Percentiles rank a stretch among this genome's conserved stretches.
Conservation (phyloP, 1,284 basidiomycete genomes). For the Puccinia brachypodii region DNA sequence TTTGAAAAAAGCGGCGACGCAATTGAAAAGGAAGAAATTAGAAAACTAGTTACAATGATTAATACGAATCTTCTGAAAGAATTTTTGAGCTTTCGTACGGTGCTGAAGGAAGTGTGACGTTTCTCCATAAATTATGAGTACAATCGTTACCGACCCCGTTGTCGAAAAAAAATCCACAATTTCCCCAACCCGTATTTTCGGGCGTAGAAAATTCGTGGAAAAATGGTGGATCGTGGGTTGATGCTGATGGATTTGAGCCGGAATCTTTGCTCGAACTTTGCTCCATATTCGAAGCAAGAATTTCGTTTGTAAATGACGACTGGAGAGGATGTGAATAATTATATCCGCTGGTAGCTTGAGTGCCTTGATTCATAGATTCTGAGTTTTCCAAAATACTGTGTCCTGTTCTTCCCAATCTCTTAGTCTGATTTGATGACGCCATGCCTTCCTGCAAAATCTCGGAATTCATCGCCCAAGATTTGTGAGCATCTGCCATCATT, state of each 20-base stretch:
- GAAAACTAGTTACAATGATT: no score
- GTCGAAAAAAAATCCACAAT: slow-evolving; percentile 6
- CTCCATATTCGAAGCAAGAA: slow-evolving; percentile 3
- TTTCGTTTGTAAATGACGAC: background rate
- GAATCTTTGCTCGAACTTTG: background rate
- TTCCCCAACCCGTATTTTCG: background rate
- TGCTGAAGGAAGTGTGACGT: background rate
- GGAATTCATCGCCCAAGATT: slow-evolving; percentile 20
- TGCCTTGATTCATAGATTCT: background rate
- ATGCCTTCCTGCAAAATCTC: slow-evolving; percentile 1
- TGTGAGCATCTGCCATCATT: background rate
- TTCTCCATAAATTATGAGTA: slow-evolving; percentile 5
- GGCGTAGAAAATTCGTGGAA: background rate
- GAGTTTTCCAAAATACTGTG: background rate
- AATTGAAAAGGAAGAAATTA: no score
- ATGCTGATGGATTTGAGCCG: background rate
- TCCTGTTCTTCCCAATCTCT: background rate
- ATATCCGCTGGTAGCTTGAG: background rate
- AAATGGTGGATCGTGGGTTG: background rate
- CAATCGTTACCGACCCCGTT: background rate
- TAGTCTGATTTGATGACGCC: background rate
- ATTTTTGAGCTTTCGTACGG: slow-evolving; percentile 1
- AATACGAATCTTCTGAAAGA: slow-evolving; percentile 17
- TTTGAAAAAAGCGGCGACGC: no score
- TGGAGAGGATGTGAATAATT: background rate